Percentiles rank a stretch among this genome's conserved stretches.
Conservation (phyloP, 495 filamentous ascomycete species). For the Bacidia rubella region DNA sequence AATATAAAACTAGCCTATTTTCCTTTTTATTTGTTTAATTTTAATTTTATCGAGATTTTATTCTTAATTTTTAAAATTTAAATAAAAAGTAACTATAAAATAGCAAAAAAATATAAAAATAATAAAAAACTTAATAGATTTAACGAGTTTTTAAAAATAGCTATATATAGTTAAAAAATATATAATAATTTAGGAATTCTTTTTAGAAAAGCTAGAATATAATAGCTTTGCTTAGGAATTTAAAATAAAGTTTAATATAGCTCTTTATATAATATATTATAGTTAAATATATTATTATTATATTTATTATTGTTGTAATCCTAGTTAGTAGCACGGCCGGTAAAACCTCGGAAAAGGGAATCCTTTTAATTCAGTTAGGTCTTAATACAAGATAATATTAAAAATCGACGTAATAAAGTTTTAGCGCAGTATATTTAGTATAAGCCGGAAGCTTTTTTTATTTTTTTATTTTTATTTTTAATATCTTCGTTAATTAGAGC, state of each 20-base stretch:
- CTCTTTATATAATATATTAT: neutral
- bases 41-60: too few species aligned
- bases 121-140: neutral
- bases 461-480: neutral
- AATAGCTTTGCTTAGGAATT: neutral
- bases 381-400: neutral
- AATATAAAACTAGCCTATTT: too few species aligned
- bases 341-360: too few species aligned
- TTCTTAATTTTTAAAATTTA: neutral
- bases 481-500: too few species aligned
- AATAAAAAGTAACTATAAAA: neutral
- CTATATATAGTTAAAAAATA: neutral
- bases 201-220: too few species aligned
- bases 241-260: neutral
- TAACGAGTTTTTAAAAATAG: neutral
- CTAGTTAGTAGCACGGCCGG: too few species aligned
- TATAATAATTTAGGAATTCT: neutral
- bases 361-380: too few species aligned
- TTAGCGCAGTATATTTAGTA: neutral
- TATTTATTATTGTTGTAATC: neutral
- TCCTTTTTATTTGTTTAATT: too few species aligned
- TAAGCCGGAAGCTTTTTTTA: neutral
- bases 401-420: too few species aligned
- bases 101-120: neutral
- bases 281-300: neutral